Evolutionary conservation across 495 filamentous ascomycete genomes (phyloP).

Genomic region (Lasiosphaeris hirsuta): DNA sequence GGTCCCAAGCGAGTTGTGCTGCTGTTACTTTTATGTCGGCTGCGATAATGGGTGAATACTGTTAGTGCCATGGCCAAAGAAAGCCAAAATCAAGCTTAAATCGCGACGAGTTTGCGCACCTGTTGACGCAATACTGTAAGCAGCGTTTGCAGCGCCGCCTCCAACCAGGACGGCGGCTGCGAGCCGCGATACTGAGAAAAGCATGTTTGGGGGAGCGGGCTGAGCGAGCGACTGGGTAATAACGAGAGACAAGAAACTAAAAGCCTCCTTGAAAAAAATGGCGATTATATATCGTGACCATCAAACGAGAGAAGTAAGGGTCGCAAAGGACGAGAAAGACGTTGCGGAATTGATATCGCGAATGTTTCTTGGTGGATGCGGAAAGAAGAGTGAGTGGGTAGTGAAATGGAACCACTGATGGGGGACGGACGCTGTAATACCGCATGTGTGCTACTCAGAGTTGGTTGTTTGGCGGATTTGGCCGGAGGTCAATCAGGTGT

Average conservation of each 20-base stretch:
- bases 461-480: too few relatives aligned
- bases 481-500: conserved; percentile 4
- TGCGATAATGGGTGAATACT: conserved; percentile 8
- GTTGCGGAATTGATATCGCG: background rate
- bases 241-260: conserved; percentile 6
- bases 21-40: conserved; percentile 31
- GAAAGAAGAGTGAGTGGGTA: too few relatives aligned
- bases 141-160: conserved; percentile 19
- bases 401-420: too few relatives aligned
- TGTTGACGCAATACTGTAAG: conserved; percentile 25
- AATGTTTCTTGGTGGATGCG: too few relatives aligned
- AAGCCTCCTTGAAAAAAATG: conserved; percentile 12
- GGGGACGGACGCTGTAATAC: too few relatives aligned
- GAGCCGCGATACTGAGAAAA: conserved; percentile 19
- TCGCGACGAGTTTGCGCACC: conserved; percentile 13
- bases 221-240: conserved; percentile 19
- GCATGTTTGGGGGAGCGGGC: conserved; percentile 15
- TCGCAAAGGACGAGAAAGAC: background rate
- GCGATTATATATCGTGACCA: conserved; percentile 14
- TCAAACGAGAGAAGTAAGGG: conserved; percentile 1
- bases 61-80: background rate
- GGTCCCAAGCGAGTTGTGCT: conserved; percentile 48
- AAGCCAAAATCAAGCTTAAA: too few relatives aligned
- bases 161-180: conserved; percentile 18
- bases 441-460: too few relatives aligned